Conservation (phyloP, 2,329 filamentous ascomycete genomes). For the Ascochyta pisi region DNA sequence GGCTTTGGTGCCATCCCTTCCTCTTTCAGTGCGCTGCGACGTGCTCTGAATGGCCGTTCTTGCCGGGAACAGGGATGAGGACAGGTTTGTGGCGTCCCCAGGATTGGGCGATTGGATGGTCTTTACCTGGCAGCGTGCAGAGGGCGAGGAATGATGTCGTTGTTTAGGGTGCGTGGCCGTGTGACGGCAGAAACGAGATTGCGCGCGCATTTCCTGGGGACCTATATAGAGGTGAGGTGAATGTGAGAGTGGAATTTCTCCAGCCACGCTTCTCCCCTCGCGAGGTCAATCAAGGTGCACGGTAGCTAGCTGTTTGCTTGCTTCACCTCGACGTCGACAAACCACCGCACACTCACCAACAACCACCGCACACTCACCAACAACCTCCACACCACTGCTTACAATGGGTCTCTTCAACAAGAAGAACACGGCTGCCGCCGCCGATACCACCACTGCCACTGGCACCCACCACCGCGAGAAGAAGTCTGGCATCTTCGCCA, state of each 20-base stretch:
- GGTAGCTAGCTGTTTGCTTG: conserved; percentile 10
- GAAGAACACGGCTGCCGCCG: conserved; percentile 41
- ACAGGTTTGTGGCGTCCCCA: conserved; percentile 40
- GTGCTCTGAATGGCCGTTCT: conserved; percentile 12
- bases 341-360: conserved; percentile 2
- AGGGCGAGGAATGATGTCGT: conserved; percentile 28
- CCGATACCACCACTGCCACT: conserved; percentile 46
- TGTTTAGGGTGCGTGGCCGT: background rate
- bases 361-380: conserved; percentile 5
- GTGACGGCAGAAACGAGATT: conserved; percentile 11
- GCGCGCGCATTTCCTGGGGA: background rate
- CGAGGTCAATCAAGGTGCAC: conserved; percentile 7
- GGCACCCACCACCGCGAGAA: conserved; percentile 37
- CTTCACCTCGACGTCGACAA: conserved; percentile 3
- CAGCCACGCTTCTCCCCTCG: conserved; percentile 1
- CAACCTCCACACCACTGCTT: background rate
- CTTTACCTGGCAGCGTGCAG: conserved; percentile 2
- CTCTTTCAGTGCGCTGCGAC: conserved; percentile 6
- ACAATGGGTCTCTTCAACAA: conserved; percentile 51
- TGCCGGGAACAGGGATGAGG: conserved; percentile 27
- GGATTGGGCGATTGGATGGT: conserved; percentile 15
- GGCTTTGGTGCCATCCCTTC: conserved; percentile 15
- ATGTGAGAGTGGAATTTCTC: background rate
- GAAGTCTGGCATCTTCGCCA: conserved; percentile 39
- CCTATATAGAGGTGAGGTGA: conserved; percentile 13